Evolutionary conservation across 2,329 filamentous ascomycete genomes (phyloP), one percentile per base, ranked within the genome.

Genomic region (Acrocalymma vagum): DNA sequence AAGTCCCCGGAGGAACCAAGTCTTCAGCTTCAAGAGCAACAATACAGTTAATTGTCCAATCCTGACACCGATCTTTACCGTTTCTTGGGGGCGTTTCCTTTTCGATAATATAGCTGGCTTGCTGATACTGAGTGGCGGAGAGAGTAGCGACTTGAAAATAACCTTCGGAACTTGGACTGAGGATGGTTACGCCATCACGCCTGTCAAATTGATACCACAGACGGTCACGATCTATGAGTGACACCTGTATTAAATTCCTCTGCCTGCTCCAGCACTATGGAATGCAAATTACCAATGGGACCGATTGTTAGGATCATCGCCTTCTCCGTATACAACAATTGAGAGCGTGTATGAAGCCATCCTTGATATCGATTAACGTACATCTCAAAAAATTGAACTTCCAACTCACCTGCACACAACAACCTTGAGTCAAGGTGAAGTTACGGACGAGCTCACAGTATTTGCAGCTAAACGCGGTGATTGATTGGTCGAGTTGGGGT

Each of bases 11-110:
- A 29, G 28, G 28, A 15, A 29, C 13, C 15, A 42, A 23, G 14
- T 42, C 32, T 29, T 42, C 32, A 33, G 27, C 39, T 26, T 42
- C 32, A 14, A 42, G 39, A 15, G 27, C 32, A 20, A 37, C 28
- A 13, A 42, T 33, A 20, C 27, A 42, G 15, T 32, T 33, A 14
- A 42, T 27, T 17, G 32, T 42, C 39, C 32, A 42, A 24, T 42
- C 39, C 27, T 43, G 28, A 43, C 22, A 43, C 17, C 22, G 33
- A 33, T 38, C 38, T 35, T 29, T 41, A 15, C 29, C 29, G 15
- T 41, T 41, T 15, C 30, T 21, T 3, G 21, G 30, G 25, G 38
- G 30, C 36, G 31, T 30, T 36, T 42, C 31, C 20, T 42, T 13
- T 27, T 18, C 35, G 26, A 42, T 35, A 9, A 42, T 42, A 13